A percentile compares a stretch with the other conserved stretches of the same genome.
These are phyloP conservation scores for Emergomyces orientalis DNA, from an alignment of 2,329 filamentous ascomycete genomes.

Conservation along the genomic window DNA sequence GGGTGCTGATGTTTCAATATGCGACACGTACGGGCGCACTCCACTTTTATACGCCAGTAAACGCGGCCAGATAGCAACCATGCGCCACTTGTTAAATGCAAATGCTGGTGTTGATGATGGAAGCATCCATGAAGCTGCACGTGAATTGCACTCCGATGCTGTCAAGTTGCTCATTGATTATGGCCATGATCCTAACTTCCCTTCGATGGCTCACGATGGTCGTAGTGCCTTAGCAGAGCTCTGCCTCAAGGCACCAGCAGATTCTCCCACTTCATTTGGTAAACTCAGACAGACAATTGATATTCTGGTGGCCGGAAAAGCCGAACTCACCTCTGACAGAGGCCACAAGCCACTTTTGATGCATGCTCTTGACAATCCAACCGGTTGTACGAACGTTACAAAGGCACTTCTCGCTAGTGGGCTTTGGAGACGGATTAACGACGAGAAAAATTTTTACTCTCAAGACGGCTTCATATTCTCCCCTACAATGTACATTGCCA, in stretches of 20 bases:
- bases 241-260: slow-evolving; percentile 46
- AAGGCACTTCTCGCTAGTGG: slow-evolving; percentile 52
- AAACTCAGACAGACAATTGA: slow-evolving; percentile 47
- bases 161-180: slow-evolving; percentile 50
- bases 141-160: slow-evolving; percentile 48
- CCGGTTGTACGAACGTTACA: slow-evolving; percentile 47
- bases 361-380: slow-evolving; percentile 49
- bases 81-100: slow-evolving; percentile 45
- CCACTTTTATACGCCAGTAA: slow-evolving; percentile 52
- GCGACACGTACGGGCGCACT: slow-evolving; percentile 49
- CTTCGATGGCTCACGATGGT: slow-evolving; percentile 52
- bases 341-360: slow-evolving; percentile 49
- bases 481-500: slow-evolving; percentile 53
- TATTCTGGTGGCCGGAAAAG: slow-evolving; percentile 48
- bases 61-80: slow-evolving; percentile 46
- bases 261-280: slow-evolving; percentile 35
- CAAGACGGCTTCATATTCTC: slow-evolving; percentile 51
- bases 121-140: slow-evolving; percentile 56
- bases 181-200: slow-evolving; percentile 56
- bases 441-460: slow-evolving; percentile 48
- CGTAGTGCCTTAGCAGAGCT: slow-evolving; percentile 56
- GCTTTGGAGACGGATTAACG: slow-evolving; percentile 57
- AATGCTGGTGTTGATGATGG: slow-evolving; percentile 54
- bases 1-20: slow-evolving; percentile 51
- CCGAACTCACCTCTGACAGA: slow-evolving; percentile 24